Evolutionary conservation across 306 rosid genomes (phyloP).

Genomic region (Arachis stenosperma): DNA sequence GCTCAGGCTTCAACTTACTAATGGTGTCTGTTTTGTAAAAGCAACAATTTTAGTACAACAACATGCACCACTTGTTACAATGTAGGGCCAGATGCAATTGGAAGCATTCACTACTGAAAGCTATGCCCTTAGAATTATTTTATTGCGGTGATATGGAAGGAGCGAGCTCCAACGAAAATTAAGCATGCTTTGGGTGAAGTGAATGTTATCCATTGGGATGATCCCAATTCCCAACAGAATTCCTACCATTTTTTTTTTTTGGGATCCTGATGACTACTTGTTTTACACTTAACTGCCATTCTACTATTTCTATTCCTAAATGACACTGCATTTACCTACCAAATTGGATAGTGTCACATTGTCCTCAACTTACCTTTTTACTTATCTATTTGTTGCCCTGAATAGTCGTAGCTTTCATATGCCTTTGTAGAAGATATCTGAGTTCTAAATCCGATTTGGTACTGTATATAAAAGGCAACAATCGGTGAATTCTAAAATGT

Average conservation of each 20-base stretch:
- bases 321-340: background rate
- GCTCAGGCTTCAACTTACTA: slow-evolving; percentile 32
- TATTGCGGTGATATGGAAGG: background rate
- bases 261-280: background rate
- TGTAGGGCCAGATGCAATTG: slow-evolving; percentile 17
- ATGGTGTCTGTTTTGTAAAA: slow-evolving; percentile 22
- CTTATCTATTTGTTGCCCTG: background rate
- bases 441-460: no score
- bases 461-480: background rate
- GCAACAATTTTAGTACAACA: slow-evolving; percentile 5
- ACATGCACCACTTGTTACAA: slow-evolving; percentile 34
- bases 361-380: background rate
- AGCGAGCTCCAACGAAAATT: background rate
- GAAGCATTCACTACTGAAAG: slow-evolving; percentile 8
- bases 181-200: background rate
- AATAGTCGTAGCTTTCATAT: slow-evolving; percentile 10
- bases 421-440: background rate
- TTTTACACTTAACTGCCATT: background rate
- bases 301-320: background rate
- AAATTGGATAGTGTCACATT: background rate
- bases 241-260: background rate
- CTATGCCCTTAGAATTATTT: slow-evolving; percentile 6
- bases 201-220: background rate
- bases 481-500: background rate
- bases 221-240: background rate